phyloP scores from a whole-genome alignment of 2,329 filamentous ascomycete species.

The Aspergillus sp. region DNA sequence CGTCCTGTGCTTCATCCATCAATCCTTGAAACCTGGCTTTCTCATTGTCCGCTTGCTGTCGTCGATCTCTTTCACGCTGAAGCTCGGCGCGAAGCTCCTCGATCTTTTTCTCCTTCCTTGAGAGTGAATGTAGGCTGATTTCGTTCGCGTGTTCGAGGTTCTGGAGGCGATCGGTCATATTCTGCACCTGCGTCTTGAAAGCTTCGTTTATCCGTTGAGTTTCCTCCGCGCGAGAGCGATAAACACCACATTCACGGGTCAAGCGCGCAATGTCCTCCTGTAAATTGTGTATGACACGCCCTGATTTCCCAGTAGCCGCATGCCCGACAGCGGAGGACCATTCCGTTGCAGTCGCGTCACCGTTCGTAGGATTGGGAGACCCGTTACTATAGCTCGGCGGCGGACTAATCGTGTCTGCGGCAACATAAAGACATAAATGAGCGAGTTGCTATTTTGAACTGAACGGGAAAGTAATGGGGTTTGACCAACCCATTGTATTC shows the following conservation, averaged over 20 bases:
- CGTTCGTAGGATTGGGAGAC: constrained; percentile 29
- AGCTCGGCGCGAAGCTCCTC: constrained; percentile 46
- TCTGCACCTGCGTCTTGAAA: constrained; percentile 45
- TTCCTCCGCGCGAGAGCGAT: constrained; percentile 47
- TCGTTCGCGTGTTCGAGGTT: constrained; percentile 50
- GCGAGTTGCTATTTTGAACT: not conserved
- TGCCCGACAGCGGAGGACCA: constrained; percentile 53
- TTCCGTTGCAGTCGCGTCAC: constrained; percentile 33
- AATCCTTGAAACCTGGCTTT: constrained; percentile 37
- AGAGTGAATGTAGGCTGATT: constrained; percentile 46
- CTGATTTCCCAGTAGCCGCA: constrained; percentile 51
- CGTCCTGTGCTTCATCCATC: constrained; percentile 42
- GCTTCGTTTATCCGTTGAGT: constrained; percentile 48
- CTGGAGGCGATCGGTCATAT: constrained; percentile 46
- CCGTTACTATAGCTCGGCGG: constrained; percentile 31
- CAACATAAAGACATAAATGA: not conserved
- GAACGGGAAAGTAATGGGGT: not conserved
- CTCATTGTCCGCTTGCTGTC: constrained; percentile 41
- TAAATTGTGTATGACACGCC: constrained; percentile 51
- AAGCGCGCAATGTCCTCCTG: constrained; percentile 52
- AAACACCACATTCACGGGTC: constrained; percentile 47
- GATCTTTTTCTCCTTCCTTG: constrained; percentile 49
- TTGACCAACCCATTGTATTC: constrained; percentile 26
- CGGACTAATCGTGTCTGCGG: constrained; percentile 18
- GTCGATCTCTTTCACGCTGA: constrained; percentile 42